Evolutionary conservation across 2,329 filamentous ascomycete genomes (phyloP).

Genomic region (Neurospora sp.): DNA sequence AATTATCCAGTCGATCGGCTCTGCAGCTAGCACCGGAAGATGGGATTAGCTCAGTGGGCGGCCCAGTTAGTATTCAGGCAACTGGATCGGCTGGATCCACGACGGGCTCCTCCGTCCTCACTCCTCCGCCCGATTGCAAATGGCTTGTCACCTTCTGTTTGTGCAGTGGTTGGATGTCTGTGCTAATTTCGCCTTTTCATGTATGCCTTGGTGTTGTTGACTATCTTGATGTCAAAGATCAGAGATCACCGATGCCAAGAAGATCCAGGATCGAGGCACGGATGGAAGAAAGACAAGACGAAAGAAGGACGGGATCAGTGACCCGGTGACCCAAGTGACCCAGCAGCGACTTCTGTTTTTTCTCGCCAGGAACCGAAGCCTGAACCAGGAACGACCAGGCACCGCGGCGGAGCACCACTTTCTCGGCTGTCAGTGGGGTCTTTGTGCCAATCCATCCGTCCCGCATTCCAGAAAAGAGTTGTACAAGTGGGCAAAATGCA

Average conservation of each 20-base stretch:
- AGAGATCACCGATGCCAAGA: background rate
- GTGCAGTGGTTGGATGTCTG: background rate
- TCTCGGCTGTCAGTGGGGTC: slow-evolving; percentile 8
- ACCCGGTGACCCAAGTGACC: background rate
- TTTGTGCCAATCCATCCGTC: slow-evolving; percentile 4
- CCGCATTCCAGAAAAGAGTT: background rate
- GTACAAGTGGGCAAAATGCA: background rate
- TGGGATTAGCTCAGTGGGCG: background rate
- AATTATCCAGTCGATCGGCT: background rate
- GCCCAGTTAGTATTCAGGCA: background rate
- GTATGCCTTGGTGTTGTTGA: background rate
- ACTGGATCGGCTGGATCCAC: too few species aligned
- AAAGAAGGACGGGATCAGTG: background rate
- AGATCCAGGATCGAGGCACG: background rate
- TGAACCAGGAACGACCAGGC: too few species aligned
- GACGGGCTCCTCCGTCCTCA: background rate
- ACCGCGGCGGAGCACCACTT: too few species aligned
- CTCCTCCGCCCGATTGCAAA: background rate
- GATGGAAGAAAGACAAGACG: background rate
- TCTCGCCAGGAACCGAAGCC: too few species aligned
- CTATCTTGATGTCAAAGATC: background rate
- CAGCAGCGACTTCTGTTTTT: background rate
- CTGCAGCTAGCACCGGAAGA: background rate
- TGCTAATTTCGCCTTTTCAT: background rate
- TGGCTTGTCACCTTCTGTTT: background rate